A percentile compares a stretch with the other conserved stretches of the same genome.
Evolutionary conservation across 352 stramenopile species (phyloP).

Genomic region (Phytophthora ramorum): DNA sequence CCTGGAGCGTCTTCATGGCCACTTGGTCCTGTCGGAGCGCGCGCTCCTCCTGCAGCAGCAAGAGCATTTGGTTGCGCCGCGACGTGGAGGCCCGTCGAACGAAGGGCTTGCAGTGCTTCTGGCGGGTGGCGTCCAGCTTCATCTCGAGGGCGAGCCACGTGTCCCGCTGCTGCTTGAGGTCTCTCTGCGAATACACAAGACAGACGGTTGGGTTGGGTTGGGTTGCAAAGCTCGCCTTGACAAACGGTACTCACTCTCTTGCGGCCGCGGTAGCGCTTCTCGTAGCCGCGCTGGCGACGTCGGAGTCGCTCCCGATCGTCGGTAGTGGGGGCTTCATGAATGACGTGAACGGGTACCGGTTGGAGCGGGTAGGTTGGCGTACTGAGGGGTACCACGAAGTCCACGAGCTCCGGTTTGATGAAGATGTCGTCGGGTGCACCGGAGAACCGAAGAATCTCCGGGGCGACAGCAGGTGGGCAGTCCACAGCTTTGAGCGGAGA

Average conservation of each 20-base stretch:
- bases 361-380: not conserved
- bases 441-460: not conserved
- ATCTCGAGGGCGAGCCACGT: constrained; percentile 43
- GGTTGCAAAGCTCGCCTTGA: not conserved
- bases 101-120: constrained; percentile 26
- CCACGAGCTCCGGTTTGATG: constrained; percentile 12
- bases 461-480: not conserved
- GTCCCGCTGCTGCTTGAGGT: constrained; percentile 37
- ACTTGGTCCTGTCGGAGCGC: constrained; percentile 33
- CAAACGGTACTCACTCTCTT: constrained; percentile 45
- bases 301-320: constrained; percentile 43
- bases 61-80: constrained; percentile 17
- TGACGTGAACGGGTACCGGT: constrained; percentile 2
- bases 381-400: not conserved
- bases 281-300: constrained; percentile 46
- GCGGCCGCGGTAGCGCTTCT: constrained; percentile 50
- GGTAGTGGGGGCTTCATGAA: constrained; percentile 1
- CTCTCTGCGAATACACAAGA: constrained; percentile 27
- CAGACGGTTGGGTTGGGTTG: constrained; percentile 12
- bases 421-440: not conserved
- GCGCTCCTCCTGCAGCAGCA: constrained; percentile 36
- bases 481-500: constrained; percentile 1
- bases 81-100: not conserved
- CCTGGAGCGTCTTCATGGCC: constrained; percentile 29
- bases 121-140: constrained; percentile 26